Percentiles rank a stretch among this genome's conserved stretches.
Conservation (phyloP, 495 filamentous ascomycete genomes). For the Ramalina intermedia region DNA sequence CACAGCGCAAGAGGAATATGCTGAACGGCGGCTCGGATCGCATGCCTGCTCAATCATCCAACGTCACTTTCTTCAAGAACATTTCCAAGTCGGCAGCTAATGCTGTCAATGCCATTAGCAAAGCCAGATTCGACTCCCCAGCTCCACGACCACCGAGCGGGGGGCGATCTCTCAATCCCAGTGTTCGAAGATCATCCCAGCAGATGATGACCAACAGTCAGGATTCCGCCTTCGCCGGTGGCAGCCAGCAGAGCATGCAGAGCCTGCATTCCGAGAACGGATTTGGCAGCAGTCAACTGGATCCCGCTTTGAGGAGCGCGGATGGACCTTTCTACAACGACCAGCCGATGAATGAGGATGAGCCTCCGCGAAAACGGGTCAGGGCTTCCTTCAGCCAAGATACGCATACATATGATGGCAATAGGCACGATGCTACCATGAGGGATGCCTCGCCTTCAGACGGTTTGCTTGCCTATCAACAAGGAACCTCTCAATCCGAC, state of each 20-base stretch:
- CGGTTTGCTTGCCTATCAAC: constrained; percentile 62
- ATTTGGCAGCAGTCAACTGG: constrained; percentile 39
- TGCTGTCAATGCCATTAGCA: constrained; percentile 88
- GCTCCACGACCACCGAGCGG: constrained; percentile 41
- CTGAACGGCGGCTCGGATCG: constrained; percentile 66
- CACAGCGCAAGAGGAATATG: constrained; percentile 71
- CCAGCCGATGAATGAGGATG: constrained; percentile 41
- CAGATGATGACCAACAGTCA: constrained; percentile 48
- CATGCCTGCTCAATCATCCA: constrained; percentile 43
- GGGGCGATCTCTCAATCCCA: constrained; percentile 32
- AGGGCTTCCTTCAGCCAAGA: constrained; percentile 38
- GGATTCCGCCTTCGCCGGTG: constrained; percentile 38
- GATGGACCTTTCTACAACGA: constrained; percentile 23
- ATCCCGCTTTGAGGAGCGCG: constrained; percentile 39
- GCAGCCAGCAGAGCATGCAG: constrained; percentile 56
- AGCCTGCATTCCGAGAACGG: constrained; percentile 49
- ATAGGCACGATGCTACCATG: constrained; percentile 28
- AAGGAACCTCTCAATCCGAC: constrained; percentile 35
- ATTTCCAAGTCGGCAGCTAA: constrained; percentile 86
- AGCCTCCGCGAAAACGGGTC: constrained; percentile 77
- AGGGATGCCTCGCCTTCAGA: constrained; percentile 64
- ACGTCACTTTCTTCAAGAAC: constrained; percentile 87
- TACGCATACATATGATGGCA: constrained; percentile 18
- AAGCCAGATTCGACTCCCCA: constrained; percentile 83
- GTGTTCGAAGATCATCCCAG: constrained; percentile 42